phyloP scores from a whole-genome alignment of 768 basidiomycete genomes.

The Panus rudis region DNA sequence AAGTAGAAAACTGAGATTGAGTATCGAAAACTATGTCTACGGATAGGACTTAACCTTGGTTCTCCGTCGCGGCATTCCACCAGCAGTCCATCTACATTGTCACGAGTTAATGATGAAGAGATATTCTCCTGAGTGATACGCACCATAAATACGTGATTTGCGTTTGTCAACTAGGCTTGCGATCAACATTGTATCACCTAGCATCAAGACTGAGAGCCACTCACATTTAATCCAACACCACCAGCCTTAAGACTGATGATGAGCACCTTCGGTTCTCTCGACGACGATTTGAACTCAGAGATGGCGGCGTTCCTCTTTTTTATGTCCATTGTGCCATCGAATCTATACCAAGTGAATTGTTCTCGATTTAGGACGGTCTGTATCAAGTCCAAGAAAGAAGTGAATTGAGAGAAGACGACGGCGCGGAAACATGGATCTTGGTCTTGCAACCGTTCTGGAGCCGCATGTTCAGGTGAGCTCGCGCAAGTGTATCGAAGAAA shows the following conservation, averaged over 20 bases:
- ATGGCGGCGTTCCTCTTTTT: conserved; percentile 74
- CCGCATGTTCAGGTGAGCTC: background rate
- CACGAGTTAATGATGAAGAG: no score
- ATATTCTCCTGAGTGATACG: no score
- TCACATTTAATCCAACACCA: conserved; percentile 83
- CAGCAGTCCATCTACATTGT: conserved; percentile 76
- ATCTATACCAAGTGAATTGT: conserved; percentile 61
- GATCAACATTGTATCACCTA: background rate
- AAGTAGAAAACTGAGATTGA: background rate
- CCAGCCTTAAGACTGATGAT: conserved; percentile 84
- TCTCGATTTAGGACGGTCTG: conserved; percentile 66
- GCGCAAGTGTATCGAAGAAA: background rate
- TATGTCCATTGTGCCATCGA: conserved; percentile 91
- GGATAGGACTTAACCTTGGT: conserved; percentile 46
- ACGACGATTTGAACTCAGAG: conserved; percentile 65
- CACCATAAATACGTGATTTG: conserved; percentile 86
- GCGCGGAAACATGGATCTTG: conserved; percentile 76
- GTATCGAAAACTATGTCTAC: background rate
- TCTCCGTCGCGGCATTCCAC: conserved; percentile 85
- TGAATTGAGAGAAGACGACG: conserved; percentile 89
- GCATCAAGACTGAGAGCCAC: conserved; percentile 14
- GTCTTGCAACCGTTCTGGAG: conserved; percentile 49
- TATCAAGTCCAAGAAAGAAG: conserved; percentile 80
- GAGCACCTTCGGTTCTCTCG: conserved; percentile 66
- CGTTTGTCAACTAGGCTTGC: conserved; percentile 56